Evolutionary conservation across 768 basidiomycete genomes (phyloP).

Genomic region (Psilocybe cubensis): DNA sequence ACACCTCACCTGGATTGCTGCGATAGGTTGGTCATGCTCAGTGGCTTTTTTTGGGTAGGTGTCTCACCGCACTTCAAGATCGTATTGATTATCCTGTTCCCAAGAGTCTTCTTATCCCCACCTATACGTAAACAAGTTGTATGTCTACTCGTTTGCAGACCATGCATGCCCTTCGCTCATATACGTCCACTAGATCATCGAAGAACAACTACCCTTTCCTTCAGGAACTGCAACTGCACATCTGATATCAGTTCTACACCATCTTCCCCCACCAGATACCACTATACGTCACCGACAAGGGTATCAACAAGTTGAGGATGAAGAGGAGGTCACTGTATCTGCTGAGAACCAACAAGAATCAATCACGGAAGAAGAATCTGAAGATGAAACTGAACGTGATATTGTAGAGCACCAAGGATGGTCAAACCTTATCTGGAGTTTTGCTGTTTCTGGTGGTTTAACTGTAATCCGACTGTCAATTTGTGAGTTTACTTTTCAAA

Average conservation of each 20-base stretch:
- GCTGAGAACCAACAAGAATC: constrained; percentile 13
- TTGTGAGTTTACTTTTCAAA: constrained; percentile 3
- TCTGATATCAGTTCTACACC: constrained; percentile 88
- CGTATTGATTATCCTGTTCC: constrained; percentile 6
- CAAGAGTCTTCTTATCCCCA: constrained; percentile 92
- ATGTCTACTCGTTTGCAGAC: constrained; percentile 26
- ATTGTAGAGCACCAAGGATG: constrained; percentile 72
- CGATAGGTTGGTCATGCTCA: constrained; percentile 86
- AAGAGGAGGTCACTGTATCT: constrained; percentile 29
- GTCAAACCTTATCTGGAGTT: constrained; percentile 78
- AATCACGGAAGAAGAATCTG: constrained; percentile 34
- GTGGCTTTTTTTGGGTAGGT: constrained; percentile 90
- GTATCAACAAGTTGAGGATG: constrained; percentile 50
- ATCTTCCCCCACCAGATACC: constrained; percentile 68
- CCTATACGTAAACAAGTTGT: constrained; percentile 95
- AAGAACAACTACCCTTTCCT: constrained; percentile 93
- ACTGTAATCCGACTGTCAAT: constrained; percentile 57
- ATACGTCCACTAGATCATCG: constrained; percentile 66
- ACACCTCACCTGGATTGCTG: constrained; percentile 69
- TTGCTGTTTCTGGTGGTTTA: constrained; percentile 70
- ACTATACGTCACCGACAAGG: constrained; percentile 57
- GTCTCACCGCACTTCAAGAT: neutral
- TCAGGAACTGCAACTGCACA: constrained; percentile 97
- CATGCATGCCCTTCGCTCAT: neutral
- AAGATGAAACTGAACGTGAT: constrained; percentile 43